Evolutionary conservation across 176 grass and related monocot genomes (phyloP), one percentile per base, ranked within the genome.

Genomic region (Dactylis glomerata): DNA sequence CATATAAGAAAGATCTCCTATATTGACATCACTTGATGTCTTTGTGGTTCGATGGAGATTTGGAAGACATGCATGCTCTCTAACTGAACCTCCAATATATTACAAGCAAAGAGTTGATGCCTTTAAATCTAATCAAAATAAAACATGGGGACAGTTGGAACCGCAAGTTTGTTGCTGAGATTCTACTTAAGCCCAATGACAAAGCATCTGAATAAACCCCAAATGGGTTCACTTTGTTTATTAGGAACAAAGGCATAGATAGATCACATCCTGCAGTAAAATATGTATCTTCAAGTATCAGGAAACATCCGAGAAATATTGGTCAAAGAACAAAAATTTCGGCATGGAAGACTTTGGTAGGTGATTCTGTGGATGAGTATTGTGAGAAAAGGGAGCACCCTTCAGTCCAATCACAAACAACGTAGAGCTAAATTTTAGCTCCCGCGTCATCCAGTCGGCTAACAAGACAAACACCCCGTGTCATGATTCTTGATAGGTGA

Each of bases 351-450:
- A 14, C 10, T 45, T 41, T 15, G 52, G 5, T 23, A 36, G 65
- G 40, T 78, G 36, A 76, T 81, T 91, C 76, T 52, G 87, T 91
- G 85, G 80, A 68, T 19, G 10, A 20, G 28, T 28, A 23, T 30
- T 76, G 22, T 34, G 32, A 82, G 58, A 28, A 82, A 64, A 92
- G 88, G 93, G 93, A 95, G 93, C 93, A 92, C 93, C 93, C 93
- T 95, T 95, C 93, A 95, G 93, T 95, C 93, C 93, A 95, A 95
- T 71, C 90, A 92, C 66, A 92, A 89, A 82, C 83, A 58, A 59
- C 72, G 46, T 61, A 86, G 89, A 86, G 93, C 32, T 92, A 72
- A 65, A 67, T 88, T 82, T 90, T 88, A 90, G 83, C 93, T 95
- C 93, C 90, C 93, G 93, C 81, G 62, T 85, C 93, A 95, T 80